Evolutionary conservation across 1,139 yeast species (phyloP).

Genomic region (Yamadazyma friedrichii): DNA sequence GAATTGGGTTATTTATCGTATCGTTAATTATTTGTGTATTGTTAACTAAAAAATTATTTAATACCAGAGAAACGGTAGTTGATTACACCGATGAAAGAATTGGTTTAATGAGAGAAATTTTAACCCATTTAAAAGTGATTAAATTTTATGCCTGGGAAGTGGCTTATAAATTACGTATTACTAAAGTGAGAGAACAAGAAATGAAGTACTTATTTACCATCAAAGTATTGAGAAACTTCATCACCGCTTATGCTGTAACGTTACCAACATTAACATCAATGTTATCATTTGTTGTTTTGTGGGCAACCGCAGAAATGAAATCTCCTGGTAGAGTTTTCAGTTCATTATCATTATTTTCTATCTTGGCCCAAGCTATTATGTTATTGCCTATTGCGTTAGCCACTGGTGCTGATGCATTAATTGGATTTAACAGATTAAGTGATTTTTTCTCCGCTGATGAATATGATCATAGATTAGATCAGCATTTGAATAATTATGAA

Average conservation of each 20-base stretch:
- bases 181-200: constrained; percentile 36
- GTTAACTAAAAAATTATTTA: constrained; percentile 35
- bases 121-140: constrained; percentile 41
- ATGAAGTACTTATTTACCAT: constrained; percentile 44
- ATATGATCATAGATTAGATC: constrained; percentile 23
- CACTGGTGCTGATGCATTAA: constrained; percentile 52
- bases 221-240: constrained; percentile 43
- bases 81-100: constrained; percentile 43
- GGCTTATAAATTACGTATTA: constrained; percentile 39
- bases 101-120: constrained; percentile 44
- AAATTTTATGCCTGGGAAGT: constrained; percentile 51
- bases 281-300: constrained; percentile 44
- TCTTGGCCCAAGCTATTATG: constrained; percentile 51
- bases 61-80: constrained; percentile 40
- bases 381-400: constrained; percentile 55
- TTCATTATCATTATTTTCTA: constrained; percentile 50
- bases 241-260: constrained; percentile 48
- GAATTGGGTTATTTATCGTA: constrained; percentile 41
- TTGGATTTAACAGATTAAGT: constrained; percentile 49
- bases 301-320: constrained; percentile 36
- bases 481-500: constrained; percentile 16
- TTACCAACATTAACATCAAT: constrained; percentile 41
- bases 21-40: constrained; percentile 40
- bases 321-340: constrained; percentile 49
- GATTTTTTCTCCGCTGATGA: constrained; percentile 44